A percentile compares a stretch with the other conserved stretches of the same genome.
phyloP scores from a whole-genome alignment of 441 rosid genomes.

The Syzygium syzygioides region DNA sequence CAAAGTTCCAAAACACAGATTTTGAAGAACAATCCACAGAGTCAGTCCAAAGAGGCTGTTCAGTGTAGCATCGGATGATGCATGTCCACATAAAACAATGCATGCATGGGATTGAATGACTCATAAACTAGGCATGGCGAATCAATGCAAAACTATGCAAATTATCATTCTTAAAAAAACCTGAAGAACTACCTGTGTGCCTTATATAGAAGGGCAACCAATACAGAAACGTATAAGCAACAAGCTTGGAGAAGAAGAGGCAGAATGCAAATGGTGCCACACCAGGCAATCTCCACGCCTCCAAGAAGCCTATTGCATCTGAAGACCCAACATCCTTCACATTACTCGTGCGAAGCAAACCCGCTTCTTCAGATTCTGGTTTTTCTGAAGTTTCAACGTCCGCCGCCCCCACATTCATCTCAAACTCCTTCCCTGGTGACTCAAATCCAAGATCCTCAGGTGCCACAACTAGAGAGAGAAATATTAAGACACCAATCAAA shows the following conservation, averaged over 20 bases:
- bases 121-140: not conserved
- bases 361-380: constrained; percentile 52
- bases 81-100: not conserved
- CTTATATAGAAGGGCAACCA: constrained; percentile 92
- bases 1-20: not conserved
- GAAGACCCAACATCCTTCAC: constrained; percentile 17
- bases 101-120: not conserved
- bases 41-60: not conserved
- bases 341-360: constrained; percentile 19
- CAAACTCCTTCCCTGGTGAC: constrained; percentile 37
- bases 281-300: constrained; percentile 88
- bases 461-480: constrained; percentile 57
- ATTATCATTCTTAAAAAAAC: not conserved
- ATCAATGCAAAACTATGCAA: not conserved
- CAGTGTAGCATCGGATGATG: not conserved
- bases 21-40: not conserved
- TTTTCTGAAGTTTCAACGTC: constrained; percentile 30
- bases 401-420: constrained; percentile 33
- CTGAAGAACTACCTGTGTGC: constrained; percentile 56
- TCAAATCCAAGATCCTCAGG: constrained; percentile 72
- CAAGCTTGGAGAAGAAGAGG: constrained; percentile 86
- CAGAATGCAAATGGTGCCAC: constrained; percentile 80
- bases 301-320: constrained; percentile 65
- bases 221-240: constrained; percentile 86
- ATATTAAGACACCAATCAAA: constrained; percentile 51